A percentile compares a stretch with the other conserved stretches of the same genome.
Evolutionary conservation across 2,329 filamentous ascomycete genomes (phyloP).

Genomic region (Ophiostoma triangulosporum): DNA sequence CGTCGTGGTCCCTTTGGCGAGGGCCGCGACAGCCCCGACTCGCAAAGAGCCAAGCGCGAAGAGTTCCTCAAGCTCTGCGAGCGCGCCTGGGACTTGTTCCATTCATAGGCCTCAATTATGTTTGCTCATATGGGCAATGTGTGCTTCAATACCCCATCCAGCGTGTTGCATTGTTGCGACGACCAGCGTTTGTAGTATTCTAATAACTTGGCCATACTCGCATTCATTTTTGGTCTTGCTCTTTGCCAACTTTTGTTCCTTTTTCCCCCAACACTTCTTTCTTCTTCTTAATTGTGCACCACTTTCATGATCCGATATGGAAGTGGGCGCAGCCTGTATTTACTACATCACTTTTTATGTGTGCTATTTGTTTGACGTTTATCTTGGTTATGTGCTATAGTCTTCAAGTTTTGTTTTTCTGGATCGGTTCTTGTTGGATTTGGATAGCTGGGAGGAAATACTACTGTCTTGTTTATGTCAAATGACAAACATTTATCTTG

Average conservation of each 20-base stretch:
- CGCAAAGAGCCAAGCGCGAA: slow-evolving; percentile 74
- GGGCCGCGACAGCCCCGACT: slow-evolving; percentile 71
- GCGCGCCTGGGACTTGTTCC: slow-evolving; percentile 91
- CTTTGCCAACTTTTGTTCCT: background rate
- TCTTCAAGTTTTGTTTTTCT: background rate
- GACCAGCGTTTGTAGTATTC: background rate
- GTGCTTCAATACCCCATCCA: slow-evolving; percentile 1
- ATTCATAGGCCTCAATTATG: slow-evolving; percentile 44
- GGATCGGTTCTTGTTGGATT: background rate
- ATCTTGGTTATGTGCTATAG: background rate
- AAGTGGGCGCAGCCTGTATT: background rate
- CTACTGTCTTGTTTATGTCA: slow-evolving; percentile 6
- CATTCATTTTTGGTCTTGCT: background rate
- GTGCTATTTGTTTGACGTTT: background rate
- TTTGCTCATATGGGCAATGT: background rate
- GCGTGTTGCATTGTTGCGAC: background rate
- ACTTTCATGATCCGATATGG: background rate
- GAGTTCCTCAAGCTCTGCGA: slow-evolving; percentile 81
- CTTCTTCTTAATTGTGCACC: background rate
- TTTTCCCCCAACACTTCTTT: background rate
- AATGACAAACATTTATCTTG: background rate
- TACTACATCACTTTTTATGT: slow-evolving; percentile 2
- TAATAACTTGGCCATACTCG: background rate
- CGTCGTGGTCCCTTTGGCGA: slow-evolving; percentile 63
- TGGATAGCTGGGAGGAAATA: background rate